Base-by-base conservation (phyloP, 164 flowering plant genomes). In the Houttuynia cordata region DNA sequence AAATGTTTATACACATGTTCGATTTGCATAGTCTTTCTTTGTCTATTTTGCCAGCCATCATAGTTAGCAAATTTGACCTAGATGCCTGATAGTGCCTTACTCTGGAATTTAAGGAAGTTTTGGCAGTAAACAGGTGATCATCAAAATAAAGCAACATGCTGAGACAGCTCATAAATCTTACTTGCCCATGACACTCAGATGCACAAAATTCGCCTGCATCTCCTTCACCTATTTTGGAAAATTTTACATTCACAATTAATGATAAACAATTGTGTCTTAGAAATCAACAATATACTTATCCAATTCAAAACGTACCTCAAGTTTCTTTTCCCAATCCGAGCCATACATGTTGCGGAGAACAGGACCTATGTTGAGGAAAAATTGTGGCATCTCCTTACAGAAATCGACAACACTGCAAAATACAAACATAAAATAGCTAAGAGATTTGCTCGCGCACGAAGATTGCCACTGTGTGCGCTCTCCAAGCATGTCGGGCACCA, bases 371-470 rank as follows among this genome's bases (percentile, higher is more conserved):
- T 85, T 93, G 66, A 93, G 75, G 62, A 80, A 58, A 76, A 83
- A 90, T 71, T 88, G 97, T 24, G 94, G 90, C 67, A 90, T 73
- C 81, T 93, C 99, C 67, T 81, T 86, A 71, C 85, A 86, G 64
- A 90, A 93, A 53, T 88, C 97, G 47, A 78, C 76, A 58, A 81
- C 70, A 68, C 99, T 93, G 78, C 24, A 68, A 66, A 58, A 19
- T 30, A 49, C 20, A 24, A 57, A 17, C 13, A 30, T 30, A 57
- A 34, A 30, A 24, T 37, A 15, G 14, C 49, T 45, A 45, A 45
- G 13, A 45, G 49, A 45, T 12, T 3, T 17, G 3, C 0, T 45
- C 49, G 37, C 9, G 12, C 12, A 0, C 17, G 12, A 14, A 30
- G 17, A n/a, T n/a, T n/a, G n/a, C n/a, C 14, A 45, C 49, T 45